Conservation (phyloP, 2,329 filamentous ascomycete genomes). For the Phyllosticta ampelicida region DNA sequence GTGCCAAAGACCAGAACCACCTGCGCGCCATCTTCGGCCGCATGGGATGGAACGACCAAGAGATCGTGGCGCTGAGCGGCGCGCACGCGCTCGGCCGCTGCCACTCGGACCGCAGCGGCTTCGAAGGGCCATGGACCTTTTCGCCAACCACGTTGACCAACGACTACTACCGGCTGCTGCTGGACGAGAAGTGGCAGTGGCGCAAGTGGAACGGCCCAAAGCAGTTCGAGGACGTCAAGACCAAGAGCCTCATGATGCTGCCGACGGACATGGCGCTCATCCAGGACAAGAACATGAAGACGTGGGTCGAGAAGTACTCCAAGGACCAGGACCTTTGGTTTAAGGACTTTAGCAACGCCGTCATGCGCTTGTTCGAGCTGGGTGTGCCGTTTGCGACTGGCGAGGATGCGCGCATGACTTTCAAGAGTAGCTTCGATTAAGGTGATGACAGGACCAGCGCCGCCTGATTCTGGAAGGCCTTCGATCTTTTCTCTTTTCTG, state of each 20-base stretch:
- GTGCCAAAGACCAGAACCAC: slow-evolving; percentile 64
- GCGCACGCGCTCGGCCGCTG: slow-evolving; percentile 75
- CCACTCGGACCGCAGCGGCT: slow-evolving; percentile 82
- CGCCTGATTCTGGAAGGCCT: no score
- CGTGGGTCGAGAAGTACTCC: slow-evolving; percentile 75
- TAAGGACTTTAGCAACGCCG: slow-evolving; percentile 74
- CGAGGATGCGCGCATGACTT: slow-evolving; percentile 34
- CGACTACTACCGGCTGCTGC: slow-evolving; percentile 80
- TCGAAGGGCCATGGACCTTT: slow-evolving; percentile 73
- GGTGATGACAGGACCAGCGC: no score
- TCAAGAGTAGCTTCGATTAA: slow-evolving; percentile 36
- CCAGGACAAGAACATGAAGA: slow-evolving; percentile 77
- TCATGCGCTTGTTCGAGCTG: slow-evolving; percentile 80
- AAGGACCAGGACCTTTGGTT: slow-evolving; percentile 89
- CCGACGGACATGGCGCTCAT: slow-evolving; percentile 81
- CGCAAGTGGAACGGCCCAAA: slow-evolving; percentile 86
- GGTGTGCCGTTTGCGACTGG: slow-evolving; percentile 70
- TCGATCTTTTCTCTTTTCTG: background rate
- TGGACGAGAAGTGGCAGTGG: slow-evolving; percentile 86
- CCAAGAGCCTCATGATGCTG: slow-evolving; percentile 93
- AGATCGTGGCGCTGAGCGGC: slow-evolving; percentile 87
- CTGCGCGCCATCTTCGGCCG: slow-evolving; percentile 86
- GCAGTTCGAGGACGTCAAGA: slow-evolving; percentile 81
- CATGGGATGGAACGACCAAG: slow-evolving; percentile 96
- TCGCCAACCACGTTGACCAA: slow-evolving; percentile 77